Percentiles rank a stretch among this genome's conserved stretches.
phyloP scores from a whole-genome alignment of 306 rosid genomes.

The Boehmeria nivea region DNA sequence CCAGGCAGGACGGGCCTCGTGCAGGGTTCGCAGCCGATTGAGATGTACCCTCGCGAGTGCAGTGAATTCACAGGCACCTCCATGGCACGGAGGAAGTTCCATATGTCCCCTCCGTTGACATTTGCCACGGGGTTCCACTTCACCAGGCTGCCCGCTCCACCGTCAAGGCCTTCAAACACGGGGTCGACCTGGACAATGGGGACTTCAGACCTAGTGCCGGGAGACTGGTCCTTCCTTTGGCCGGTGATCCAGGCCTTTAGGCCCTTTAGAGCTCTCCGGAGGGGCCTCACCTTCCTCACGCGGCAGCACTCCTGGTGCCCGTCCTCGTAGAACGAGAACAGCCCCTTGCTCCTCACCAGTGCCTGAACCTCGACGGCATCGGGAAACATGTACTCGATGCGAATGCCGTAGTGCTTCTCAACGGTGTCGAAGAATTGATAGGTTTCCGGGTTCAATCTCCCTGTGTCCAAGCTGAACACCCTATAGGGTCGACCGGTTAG shows the following conservation, averaged over 20 bases:
- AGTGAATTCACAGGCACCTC: conserved; percentile 80
- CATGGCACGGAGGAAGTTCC: conserved; percentile 81
- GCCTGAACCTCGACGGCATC: conserved; percentile 96
- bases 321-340: conserved; percentile 93
- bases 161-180: conserved; percentile 77
- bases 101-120: conserved; percentile 53
- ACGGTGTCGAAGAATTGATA: conserved; percentile 65
- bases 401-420: conserved; percentile 84
- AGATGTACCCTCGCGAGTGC: conserved; percentile 75
- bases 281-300: conserved; percentile 83
- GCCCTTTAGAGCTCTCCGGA: conserved; percentile 90
- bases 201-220: conserved; percentile 77
- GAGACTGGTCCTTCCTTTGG: conserved; percentile 91
- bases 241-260: conserved; percentile 92
- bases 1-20: conserved; percentile 95
- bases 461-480: conserved; percentile 90
- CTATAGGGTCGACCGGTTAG: conserved; percentile 85
- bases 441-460: conserved; percentile 91
- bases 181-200: conserved; percentile 90
- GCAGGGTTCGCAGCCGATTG: conserved; percentile 94
- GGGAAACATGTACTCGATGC: conserved; percentile 88
- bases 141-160: conserved; percentile 78
- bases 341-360: conserved; percentile 77
- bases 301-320: conserved; percentile 99
- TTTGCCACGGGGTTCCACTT: conserved; percentile 98